Conservation (phyloP, 2,329 filamentous ascomycete genomes). For the Chaetomium strumarium region DNA sequence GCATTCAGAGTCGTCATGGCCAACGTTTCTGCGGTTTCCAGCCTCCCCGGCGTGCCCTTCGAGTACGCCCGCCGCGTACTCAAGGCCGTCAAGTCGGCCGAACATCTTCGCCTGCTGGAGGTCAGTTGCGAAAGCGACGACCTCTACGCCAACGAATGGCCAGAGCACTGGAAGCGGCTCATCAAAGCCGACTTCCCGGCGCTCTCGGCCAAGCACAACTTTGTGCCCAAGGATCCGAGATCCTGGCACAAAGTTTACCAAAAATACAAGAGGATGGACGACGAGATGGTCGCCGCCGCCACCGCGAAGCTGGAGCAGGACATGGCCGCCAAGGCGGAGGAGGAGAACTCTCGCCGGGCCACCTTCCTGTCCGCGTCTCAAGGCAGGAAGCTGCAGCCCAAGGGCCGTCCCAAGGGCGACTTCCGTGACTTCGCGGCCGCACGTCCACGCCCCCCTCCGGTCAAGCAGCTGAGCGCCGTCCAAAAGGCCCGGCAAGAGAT, state of each 20-base stretch:
- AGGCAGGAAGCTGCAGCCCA: constrained; percentile 33
- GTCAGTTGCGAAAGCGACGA: constrained; percentile 60
- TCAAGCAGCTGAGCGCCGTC: constrained; percentile 43
- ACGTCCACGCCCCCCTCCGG: too few species aligned
- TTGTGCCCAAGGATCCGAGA: constrained; percentile 58
- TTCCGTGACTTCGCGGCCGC: too few species aligned
- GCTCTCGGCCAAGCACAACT: constrained; percentile 53
- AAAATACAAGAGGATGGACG: constrained; percentile 57
- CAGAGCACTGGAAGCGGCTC: constrained; percentile 71
- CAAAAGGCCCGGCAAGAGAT: constrained; percentile 52
- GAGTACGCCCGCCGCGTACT: constrained; percentile 62
- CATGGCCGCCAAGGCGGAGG: constrained; percentile 51
- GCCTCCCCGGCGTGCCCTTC: constrained; percentile 68
- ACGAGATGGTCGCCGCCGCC: constrained; percentile 51
- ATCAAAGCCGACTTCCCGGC: constrained; percentile 72
- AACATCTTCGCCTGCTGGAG: constrained; percentile 72
- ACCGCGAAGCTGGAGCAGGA: constrained; percentile 52
- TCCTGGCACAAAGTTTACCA: constrained; percentile 77
- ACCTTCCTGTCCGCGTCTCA: constrained; percentile 45
- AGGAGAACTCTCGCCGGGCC: constrained; percentile 52
- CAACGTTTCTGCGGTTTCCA: constrained; percentile 53
- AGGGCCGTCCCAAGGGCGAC: too few species aligned
- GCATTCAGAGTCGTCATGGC: constrained; percentile 47
- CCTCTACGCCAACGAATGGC: constrained; percentile 56
- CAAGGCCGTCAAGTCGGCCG: constrained; percentile 61